A percentile compares a stretch with the other conserved stretches of the same genome.
phyloP scores from a whole-genome alignment of 345 rosid genomes.

The Dipteronia dyeriana region DNA sequence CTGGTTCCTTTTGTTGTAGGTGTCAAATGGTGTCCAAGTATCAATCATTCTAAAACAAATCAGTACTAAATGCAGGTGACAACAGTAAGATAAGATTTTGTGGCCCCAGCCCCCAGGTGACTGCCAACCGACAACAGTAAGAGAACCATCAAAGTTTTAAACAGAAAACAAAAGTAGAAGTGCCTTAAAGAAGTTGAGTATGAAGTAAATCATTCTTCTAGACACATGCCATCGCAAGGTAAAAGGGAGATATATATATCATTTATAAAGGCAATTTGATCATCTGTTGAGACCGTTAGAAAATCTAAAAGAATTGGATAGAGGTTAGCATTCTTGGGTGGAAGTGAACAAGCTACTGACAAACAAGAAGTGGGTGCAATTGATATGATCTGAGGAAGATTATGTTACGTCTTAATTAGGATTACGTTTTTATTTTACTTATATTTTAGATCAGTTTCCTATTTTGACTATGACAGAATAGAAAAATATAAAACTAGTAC shows the following conservation, averaged over 20 bases:
- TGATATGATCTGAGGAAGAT: too few relatives aligned
- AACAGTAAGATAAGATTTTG: neutral
- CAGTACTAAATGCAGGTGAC: neutral
- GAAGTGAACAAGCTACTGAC: too few relatives aligned
- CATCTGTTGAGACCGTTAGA: too few relatives aligned
- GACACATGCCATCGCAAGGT: neutral
- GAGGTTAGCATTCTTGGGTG: too few relatives aligned
- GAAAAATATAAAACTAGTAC: too few relatives aligned
- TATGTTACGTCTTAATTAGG: too few relatives aligned
- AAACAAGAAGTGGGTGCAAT: too few relatives aligned
- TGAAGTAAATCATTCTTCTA: slow-evolving; percentile 1
- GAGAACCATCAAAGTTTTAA: neutral
- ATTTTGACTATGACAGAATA: too few relatives aligned
- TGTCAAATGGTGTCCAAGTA: neutral
- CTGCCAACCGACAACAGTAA: neutral
- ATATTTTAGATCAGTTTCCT: too few relatives aligned
- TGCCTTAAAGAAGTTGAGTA: neutral
- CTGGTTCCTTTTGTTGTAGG: neutral
- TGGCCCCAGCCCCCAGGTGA: neutral
- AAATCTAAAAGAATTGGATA: too few relatives aligned
- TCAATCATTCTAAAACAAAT: neutral
- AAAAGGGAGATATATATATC: neutral
- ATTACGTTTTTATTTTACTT: too few relatives aligned
- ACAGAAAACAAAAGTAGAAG: neutral
- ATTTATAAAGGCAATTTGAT: neutral